A percentile compares a stretch with the other conserved stretches of the same genome.
Conservation (phyloP, 768 basidiomycete genomes). For the Tulasnella calospora region DNA sequence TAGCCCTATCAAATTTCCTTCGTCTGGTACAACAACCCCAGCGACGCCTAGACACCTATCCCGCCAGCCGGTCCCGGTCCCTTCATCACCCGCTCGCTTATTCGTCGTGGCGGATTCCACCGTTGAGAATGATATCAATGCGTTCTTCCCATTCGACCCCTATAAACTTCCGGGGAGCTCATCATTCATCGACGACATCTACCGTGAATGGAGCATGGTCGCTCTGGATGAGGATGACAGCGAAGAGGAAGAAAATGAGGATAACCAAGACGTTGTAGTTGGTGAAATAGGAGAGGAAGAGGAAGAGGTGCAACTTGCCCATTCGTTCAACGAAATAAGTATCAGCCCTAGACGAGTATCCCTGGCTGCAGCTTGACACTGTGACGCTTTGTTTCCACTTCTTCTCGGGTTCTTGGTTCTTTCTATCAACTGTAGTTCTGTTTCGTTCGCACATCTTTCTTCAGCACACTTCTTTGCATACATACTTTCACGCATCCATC, state of each 20-base stretch:
- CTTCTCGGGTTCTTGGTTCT: background rate
- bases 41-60: constrained; percentile 2
- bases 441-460: background rate
- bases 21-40: constrained; percentile 1
- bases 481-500: background rate
- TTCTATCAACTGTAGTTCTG: background rate
- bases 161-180: constrained; percentile 81
- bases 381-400: background rate
- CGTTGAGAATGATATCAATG: constrained; percentile 63
- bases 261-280: constrained; percentile 38
- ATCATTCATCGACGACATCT: constrained; percentile 72
- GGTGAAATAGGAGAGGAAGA: constrained; percentile 34
- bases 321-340: constrained; percentile 74
- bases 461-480: background rate
- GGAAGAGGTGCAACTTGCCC: constrained; percentile 51
- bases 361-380: background rate
- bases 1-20: background rate
- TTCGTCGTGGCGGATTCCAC: constrained; percentile 32
- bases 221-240: constrained; percentile 65
- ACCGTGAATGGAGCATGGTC: constrained; percentile 85
- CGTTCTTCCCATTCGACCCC: constrained; percentile 98
- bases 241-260: constrained; percentile 61
- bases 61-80: background rate
- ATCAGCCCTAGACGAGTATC: constrained; percentile 54
- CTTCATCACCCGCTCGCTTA: background rate